Conservation (phyloP, 192 early-diverging fungal genomes). For the Lunasporangiospora selenospora region DNA sequence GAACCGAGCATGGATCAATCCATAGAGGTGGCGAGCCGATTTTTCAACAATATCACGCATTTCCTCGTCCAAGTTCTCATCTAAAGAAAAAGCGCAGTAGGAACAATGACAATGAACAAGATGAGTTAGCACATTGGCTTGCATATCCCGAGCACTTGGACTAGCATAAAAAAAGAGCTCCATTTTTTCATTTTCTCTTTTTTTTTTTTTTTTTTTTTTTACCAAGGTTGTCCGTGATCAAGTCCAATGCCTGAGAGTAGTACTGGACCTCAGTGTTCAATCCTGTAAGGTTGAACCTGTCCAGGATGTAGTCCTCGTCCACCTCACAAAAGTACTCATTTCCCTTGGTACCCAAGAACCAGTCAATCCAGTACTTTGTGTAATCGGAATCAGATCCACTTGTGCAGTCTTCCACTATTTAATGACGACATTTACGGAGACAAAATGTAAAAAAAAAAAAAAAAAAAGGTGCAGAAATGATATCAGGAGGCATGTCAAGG, state of each 20-base stretch:
- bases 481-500: too few species aligned
- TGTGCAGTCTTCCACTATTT: slow-evolving; percentile 64
- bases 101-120: background rate
- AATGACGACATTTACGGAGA: too few species aligned
- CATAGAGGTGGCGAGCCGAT: slow-evolving; percentile 92
- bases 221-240: slow-evolving; percentile 91
- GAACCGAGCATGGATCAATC: slow-evolving; percentile 98
- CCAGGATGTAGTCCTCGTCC: slow-evolving; percentile 97
- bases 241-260: slow-evolving; percentile 88
- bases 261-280: slow-evolving; percentile 89
- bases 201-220: slow-evolving; percentile 2
- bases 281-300: slow-evolving; percentile 98
- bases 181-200: background rate
- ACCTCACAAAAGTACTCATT: slow-evolving; percentile 99
- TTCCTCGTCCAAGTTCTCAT: slow-evolving; percentile 73
- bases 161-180: background rate
- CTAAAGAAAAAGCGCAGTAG: slow-evolving; percentile 37
- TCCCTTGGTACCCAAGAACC: slow-evolving; percentile 90
- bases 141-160: background rate
- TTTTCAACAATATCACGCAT: slow-evolving; percentile 84
- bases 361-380: slow-evolving; percentile 92
- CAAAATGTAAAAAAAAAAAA: too few species aligned
- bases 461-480: too few species aligned
- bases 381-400: slow-evolving; percentile 68
- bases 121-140: slow-evolving; percentile 1